These are phyloP conservation scores for Fusarium brevicatenulatum DNA, from an alignment of 2,329 filamentous ascomycete species.

Conservation along the genomic window DNA sequence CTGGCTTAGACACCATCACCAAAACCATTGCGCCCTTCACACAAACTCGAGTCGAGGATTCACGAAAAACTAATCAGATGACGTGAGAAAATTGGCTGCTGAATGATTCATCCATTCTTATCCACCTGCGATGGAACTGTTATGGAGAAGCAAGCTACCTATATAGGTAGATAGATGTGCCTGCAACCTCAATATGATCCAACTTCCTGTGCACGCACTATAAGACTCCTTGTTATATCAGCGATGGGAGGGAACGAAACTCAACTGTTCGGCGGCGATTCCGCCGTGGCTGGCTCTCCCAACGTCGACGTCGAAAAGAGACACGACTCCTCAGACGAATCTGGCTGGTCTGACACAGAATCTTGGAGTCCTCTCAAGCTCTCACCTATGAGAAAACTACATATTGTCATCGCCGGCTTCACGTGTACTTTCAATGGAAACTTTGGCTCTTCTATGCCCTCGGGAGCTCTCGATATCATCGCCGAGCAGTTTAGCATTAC, in stretches of 20 bases:
- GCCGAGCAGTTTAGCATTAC: conserved; percentile 44
- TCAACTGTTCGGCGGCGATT: conserved; percentile 11
- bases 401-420: conserved; percentile 50
- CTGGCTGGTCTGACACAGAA: conserved; percentile 31
- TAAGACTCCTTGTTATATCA: background rate
- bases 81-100: background rate
- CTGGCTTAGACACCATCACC: conserved; percentile 12
- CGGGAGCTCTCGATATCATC: conserved; percentile 50
- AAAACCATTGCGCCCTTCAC: conserved; percentile 10
- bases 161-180: conserved; percentile 3
- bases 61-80: conserved; percentile 7
- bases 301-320: conserved; percentile 9
- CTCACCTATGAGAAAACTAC: conserved; percentile 46
- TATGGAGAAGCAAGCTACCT: conserved; percentile 3
- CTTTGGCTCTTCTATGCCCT: conserved; percentile 51
- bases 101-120: background rate
- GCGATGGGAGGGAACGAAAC: conserved; percentile 23
- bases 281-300: background rate
- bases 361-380: conserved; percentile 47
- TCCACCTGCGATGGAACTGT: conserved; percentile 20
- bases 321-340: conserved; percentile 35
- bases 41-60: conserved; percentile 12
- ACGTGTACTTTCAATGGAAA: conserved; percentile 52
- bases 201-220: background rate
- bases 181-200: background rate